These are phyloP conservation scores for Auricularia heimuer DNA, from an alignment of 768 basidiomycete species.

Conservation along the genomic window DNA sequence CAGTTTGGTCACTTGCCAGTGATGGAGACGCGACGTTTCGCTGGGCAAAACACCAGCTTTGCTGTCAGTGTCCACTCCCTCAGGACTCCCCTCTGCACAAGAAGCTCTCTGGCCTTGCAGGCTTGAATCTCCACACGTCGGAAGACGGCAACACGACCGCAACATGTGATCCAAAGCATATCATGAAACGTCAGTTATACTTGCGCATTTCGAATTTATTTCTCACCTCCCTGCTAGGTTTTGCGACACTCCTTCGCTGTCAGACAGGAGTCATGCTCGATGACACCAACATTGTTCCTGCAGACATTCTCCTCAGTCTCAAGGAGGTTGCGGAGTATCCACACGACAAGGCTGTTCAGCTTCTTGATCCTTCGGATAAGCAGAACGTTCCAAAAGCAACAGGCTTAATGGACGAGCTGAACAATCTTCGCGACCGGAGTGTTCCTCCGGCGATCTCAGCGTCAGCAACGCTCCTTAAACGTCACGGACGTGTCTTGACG, in stretches of 20 bases:
- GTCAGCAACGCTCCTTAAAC: background rate
- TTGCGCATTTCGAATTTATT: background rate
- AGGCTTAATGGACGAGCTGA: background rate
- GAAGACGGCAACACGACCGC: background rate
- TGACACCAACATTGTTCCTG: background rate
- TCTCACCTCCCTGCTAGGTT: background rate
- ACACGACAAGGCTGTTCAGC: background rate
- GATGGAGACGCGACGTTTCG: too few species aligned
- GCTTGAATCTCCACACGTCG: background rate
- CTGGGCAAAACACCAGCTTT: background rate
- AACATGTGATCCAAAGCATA: background rate
- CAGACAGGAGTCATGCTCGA: background rate
- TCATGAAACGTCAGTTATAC: background rate
- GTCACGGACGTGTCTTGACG: background rate
- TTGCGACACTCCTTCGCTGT: background rate
- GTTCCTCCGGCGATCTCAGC: background rate
- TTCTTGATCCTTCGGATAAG: background rate
- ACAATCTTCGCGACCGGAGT: background rate
- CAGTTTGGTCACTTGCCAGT: too few species aligned
- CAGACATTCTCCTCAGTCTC: background rate
- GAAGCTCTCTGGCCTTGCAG: background rate
- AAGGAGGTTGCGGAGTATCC: too few species aligned
- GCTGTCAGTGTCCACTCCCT: background rate
- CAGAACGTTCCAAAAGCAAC: background rate
- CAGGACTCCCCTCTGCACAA: background rate